Conservation (phyloP, 1,284 basidiomycete species). For the Papiliotrema flavescens region DNA sequence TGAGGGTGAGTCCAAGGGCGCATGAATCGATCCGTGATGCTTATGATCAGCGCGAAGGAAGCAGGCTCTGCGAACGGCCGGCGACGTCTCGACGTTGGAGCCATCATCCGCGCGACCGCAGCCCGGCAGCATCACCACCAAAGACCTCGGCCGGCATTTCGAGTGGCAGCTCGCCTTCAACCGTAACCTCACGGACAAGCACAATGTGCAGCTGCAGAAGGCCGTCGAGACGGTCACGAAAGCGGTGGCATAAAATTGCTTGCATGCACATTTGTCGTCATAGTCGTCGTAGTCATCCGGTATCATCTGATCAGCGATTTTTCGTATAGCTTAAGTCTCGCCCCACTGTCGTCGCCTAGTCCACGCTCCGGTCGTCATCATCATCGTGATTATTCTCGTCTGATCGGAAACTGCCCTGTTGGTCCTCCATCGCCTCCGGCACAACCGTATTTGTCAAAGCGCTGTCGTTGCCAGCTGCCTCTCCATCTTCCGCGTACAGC, state of each 20-base stretch:
- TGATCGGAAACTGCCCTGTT: not conserved
- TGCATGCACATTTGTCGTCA: not conserved
- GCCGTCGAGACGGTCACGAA: not conserved
- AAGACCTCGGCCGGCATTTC: not conserved
- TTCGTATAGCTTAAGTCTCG: no score
- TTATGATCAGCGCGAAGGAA: not conserved
- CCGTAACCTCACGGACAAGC: constrained; percentile 2
- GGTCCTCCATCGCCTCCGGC: not conserved
- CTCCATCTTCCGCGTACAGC: constrained; percentile 29
- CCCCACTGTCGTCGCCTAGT: no score
- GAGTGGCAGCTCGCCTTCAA: constrained; percentile 12
- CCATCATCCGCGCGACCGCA: no score
- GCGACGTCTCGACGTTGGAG: not conserved
- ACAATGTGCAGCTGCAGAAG: constrained; percentile 2
- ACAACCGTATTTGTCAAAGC: not conserved
- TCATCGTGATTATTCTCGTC: not conserved
- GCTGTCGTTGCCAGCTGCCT: not conserved
- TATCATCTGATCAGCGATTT: no score
- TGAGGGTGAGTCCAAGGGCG: constrained; percentile 11
- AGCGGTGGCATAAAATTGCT: not conserved
- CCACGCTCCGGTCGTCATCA: not conserved
- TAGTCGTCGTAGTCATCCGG: not conserved
- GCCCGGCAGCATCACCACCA: no score
- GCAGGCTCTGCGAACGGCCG: not conserved
- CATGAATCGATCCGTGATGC: constrained; percentile 1